A percentile compares a stretch with the other conserved stretches of the same genome.
These are phyloP conservation scores for Neurospora tetrasperma DNA, from an alignment of 495 filamentous ascomycete species.

Conservation along the genomic window DNA sequence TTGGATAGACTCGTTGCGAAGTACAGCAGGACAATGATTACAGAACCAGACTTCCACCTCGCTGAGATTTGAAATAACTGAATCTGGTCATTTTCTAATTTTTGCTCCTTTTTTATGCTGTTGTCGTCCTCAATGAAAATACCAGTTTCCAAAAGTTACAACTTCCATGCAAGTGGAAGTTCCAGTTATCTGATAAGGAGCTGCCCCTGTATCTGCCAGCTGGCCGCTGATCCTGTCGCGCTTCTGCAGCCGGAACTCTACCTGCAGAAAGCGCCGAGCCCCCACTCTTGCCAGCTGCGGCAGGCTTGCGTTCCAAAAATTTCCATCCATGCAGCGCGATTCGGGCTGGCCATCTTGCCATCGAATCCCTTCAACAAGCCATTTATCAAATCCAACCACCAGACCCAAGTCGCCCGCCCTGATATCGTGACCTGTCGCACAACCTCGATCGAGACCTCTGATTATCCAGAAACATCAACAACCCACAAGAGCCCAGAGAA, in stretches of 20 bases:
- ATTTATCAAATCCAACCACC: constrained; percentile 1
- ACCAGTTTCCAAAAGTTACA: background rate
- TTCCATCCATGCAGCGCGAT: constrained; percentile 3
- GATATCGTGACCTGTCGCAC: background rate
- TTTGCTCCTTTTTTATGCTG: background rate
- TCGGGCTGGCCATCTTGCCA: background rate
- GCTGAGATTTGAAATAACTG: no score
- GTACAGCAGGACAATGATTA: background rate
- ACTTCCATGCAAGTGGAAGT: background rate
- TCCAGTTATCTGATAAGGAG: background rate
- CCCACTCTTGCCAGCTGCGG: constrained; percentile 9
- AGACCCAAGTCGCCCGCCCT: background rate
- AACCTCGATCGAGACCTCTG: background rate
- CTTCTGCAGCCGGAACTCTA: background rate
- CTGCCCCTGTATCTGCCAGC: background rate
- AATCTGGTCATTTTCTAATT: no score
- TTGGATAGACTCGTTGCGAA: background rate
- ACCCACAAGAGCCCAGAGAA: background rate
- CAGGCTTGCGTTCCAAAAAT: constrained; percentile 13
- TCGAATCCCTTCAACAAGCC: background rate
- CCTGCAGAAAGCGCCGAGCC: background rate
- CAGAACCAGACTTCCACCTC: no score
- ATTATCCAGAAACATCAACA: background rate
- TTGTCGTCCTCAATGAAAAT: background rate
- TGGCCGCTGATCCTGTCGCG: background rate